Evolutionary conservation across 176 grass and related monocot species (phyloP), one percentile per base, ranked within the genome.

Genomic region (Thalia dealbata): DNA sequence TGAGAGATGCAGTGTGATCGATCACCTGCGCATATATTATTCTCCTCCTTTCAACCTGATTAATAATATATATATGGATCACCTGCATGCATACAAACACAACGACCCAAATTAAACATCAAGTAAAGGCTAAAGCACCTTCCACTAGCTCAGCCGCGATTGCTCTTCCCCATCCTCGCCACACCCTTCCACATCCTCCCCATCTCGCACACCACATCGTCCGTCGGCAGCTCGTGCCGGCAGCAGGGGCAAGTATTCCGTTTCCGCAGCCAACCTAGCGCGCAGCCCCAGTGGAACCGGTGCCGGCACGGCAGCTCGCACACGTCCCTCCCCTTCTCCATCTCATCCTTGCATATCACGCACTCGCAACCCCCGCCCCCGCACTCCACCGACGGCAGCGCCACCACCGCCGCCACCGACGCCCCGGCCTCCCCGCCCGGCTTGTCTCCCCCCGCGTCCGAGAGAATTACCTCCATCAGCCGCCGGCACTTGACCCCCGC

Each of bases 181-280:
- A 90, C 73, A 3, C 73, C 79, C 21, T 86, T 84, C 92, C 92
- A 96, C 50, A 96, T 70, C 10, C 92, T 72, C 15, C 86, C 80
- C 64, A 91, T 85, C 80, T 96, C 92, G 0, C 69, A 72, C 9
- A 81, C 30, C 62, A 84, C 80, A 58, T 96, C 84, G 73, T 86
- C 75, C 2, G 86, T 80, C 23, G 89, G 92, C 30, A 96, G 71
- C 82, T 96, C 89, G 50, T 80, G 85, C 64, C 92, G 84, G 82
- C 92, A 96, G 79, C 86, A 96, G 11, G 92, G 92, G 80, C 92
- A 96, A 13, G 86, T 96, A 86, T 96, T 89, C 19, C 87, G 82
- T 78, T 82, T 76, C 13, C 71, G 77, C 21, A 96, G 76, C 92
- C 92, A 92, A 58, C 66, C 73, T 68, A 88, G 73, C 68, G 84